phyloP scores from a whole-genome alignment of 768 basidiomycete species.

The Calocybe indica region DNA sequence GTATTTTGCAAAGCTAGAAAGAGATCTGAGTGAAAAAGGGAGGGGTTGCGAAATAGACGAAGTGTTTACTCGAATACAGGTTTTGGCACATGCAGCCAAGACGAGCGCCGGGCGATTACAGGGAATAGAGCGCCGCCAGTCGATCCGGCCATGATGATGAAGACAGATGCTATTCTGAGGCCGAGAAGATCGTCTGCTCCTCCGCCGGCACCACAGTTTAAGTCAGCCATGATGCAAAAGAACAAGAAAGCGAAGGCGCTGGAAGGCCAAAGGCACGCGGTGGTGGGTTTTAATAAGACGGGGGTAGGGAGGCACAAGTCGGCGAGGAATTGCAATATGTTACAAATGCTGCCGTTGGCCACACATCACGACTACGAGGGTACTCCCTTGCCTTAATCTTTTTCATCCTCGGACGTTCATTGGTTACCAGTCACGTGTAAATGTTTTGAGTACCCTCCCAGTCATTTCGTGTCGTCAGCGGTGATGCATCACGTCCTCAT shows the following conservation, averaged over 20 bases:
- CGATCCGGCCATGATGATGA: slow-evolving; percentile 64
- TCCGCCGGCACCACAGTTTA: slow-evolving; percentile 46
- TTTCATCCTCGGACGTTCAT: neutral
- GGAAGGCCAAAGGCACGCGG: neutral
- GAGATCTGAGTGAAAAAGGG: slow-evolving; percentile 3
- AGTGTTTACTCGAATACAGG: slow-evolving; percentile 60
- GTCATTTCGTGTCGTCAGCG: slow-evolving; percentile 7
- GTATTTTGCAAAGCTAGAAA: slow-evolving; percentile 72
- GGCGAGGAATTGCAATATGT: neutral
- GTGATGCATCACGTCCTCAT: neutral
- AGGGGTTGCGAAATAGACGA: neutral
- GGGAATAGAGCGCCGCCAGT: slow-evolving; percentile 65
- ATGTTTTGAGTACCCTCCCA: slow-evolving; percentile 21
- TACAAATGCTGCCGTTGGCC: no score
- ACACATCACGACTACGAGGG: slow-evolving; percentile 7
- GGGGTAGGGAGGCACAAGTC: neutral
- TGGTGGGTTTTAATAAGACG: no score
- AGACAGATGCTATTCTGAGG: slow-evolving; percentile 67
- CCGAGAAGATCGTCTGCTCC: slow-evolving; percentile 41
- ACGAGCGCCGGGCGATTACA: slow-evolving; percentile 48
- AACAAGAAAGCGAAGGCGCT: slow-evolving; percentile 9
- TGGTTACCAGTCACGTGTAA: slow-evolving; percentile 4
- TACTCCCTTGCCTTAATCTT: slow-evolving; percentile 7
- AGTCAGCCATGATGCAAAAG: slow-evolving; percentile 10
- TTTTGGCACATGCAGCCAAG: slow-evolving; percentile 51